Base-by-base conservation (phyloP, 257 asterid genomes). In the Solanum tarijense region DNA sequence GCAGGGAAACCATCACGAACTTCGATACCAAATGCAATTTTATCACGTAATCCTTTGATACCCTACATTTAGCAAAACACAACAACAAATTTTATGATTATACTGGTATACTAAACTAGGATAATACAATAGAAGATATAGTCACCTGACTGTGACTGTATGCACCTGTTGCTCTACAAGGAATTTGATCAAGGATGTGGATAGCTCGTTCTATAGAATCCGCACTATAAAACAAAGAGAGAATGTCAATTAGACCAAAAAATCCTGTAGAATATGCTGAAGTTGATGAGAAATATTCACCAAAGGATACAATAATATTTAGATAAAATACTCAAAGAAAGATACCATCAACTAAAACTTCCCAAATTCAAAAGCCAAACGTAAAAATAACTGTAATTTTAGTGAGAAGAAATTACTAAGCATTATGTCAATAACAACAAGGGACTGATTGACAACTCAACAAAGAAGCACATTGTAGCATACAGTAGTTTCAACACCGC, bases 131-230 rank as follows among this genome's bases (percentile, higher is more conserved):
- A 81, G 68, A 84, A 84, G 85, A 81, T 7, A 84, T 25, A 27
- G 46, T 78, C 66, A 95, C 99, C 96, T 95, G 98, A 86, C 99
- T 97, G 92, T 96, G 99, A 91, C 98, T 97, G 86, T 96, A 96
- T 82, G 99, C 98, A 89, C 99, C 99, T 69, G 99, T 96, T 21
- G 98, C 99, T 91, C 97, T 92, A 88, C 98, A 99, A 82, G 99
- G 99, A 91, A 97, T 97, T 91, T 95, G 96, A 79, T 95, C 98
- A 38, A 96, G 94, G 87, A 96, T 97, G 92, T 94, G 98, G 90
- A 92, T 93, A 68, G 98, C 96, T 72, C 98, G 94, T 87, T 94
- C 98, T 75, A 97, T 93, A 76, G 98, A 91, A 93, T 96, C 99
- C 46, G 98, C 98, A 92, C 99, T 97, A 86, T 11, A 92, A 90